A percentile compares a stretch with the other conserved stretches of the same genome.
Evolutionary conservation across 371 early-diverging fungal species (phyloP).

Genomic region (Lichtheimia hyalospora): DNA sequence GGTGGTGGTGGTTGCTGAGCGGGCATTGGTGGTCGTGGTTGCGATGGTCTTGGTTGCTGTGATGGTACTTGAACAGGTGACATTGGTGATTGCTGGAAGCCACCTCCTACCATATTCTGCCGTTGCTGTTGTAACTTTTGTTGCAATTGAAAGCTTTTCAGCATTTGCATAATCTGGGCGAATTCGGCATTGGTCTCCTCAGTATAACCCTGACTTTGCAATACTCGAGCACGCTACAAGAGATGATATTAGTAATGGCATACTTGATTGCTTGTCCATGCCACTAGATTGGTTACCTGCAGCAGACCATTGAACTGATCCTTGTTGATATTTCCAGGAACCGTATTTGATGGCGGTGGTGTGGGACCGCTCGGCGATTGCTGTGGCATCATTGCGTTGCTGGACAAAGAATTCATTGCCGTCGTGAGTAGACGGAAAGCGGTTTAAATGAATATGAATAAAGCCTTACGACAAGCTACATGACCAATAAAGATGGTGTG

Average conservation of each 20-base stretch:
- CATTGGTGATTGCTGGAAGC: constrained; percentile 6
- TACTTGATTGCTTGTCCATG: background rate
- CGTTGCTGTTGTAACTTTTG: constrained; percentile 15
- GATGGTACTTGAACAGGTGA: constrained; percentile 12
- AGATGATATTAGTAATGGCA: background rate
- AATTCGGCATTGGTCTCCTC: constrained; percentile 69
- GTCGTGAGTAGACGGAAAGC: background rate
- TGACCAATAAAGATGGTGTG: background rate
- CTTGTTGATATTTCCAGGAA: constrained; percentile 33
- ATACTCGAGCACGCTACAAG: constrained; percentile 32
- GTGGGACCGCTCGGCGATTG: constrained; percentile 2
- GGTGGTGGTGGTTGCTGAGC: constrained; percentile 15
- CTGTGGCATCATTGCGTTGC: constrained; percentile 8
- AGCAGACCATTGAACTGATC: constrained; percentile 36
- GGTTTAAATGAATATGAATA: background rate
- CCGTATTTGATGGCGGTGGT: background rate
- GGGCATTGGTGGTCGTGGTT: constrained; percentile 6
- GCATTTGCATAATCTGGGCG: constrained; percentile 62
- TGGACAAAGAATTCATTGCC: constrained; percentile 2
- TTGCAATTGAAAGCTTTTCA: constrained; percentile 48
- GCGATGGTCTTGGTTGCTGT: constrained; percentile 6
- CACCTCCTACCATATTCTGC: background rate
- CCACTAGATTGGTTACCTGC: constrained; percentile 26
- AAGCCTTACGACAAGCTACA: background rate
- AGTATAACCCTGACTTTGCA: constrained; percentile 62